Evolutionary conservation across 805 yeast genomes (phyloP).

Genomic region (Hanseniaspora thailandica): DNA sequence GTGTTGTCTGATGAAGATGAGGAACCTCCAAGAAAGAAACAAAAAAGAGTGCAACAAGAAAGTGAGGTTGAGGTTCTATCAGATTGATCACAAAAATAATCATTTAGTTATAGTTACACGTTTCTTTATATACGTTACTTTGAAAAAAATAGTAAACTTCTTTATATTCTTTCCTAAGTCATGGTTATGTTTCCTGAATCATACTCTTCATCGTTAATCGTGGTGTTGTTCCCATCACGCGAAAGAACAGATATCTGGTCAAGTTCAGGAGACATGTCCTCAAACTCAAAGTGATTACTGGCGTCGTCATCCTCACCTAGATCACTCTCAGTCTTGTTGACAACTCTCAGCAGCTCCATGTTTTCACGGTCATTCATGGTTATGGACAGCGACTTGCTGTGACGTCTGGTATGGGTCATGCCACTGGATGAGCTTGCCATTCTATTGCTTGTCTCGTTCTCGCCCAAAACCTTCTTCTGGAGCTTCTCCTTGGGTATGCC

Average conservation of each 20-base stretch:
- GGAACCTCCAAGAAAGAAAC: slow-evolving; percentile 9
- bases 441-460: no score
- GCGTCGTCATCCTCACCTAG: slow-evolving; percentile 16
- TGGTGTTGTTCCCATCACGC: slow-evolving; percentile 2
- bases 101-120: no score
- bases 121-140: no score
- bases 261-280: neutral
- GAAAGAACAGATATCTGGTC: neutral
- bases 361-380: slow-evolving; percentile 12
- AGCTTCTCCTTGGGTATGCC: slow-evolving; percentile 19
- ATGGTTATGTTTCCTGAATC: neutral
- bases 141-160: slow-evolving; percentile 17
- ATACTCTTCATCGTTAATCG: neutral
- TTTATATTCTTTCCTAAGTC: no score
- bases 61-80: slow-evolving; percentile 21
- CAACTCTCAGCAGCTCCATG: slow-evolving; percentile 13
- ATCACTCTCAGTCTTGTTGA: slow-evolving; percentile 16
- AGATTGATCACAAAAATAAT: slow-evolving; percentile 19
- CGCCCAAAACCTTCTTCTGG: neutral
- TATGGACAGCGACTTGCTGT: slow-evolving; percentile 14
- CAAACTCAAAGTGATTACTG: slow-evolving; percentile 13
- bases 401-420: slow-evolving; percentile 8
- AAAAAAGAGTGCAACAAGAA: slow-evolving; percentile 17
- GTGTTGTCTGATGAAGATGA: neutral
- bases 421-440: no score